phyloP scores from a whole-genome alignment of 441 rosid species.

The Biscutella laevigata region DNA sequence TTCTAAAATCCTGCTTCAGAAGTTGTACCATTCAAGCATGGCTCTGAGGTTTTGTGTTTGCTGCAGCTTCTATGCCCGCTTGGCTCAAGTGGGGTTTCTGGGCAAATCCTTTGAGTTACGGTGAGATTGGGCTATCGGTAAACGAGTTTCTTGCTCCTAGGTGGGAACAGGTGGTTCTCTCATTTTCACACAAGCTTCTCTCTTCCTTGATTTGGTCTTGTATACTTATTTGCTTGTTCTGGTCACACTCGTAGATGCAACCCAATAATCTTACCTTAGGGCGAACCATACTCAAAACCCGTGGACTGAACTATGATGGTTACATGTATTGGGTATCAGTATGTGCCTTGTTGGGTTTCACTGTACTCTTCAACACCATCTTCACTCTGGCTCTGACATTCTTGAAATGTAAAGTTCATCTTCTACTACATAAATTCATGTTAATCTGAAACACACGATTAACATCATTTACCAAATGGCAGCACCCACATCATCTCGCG shows the following conservation, averaged over 20 bases:
- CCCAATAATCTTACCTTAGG: constrained; percentile 37
- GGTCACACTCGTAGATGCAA: constrained; percentile 11
- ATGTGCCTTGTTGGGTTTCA: constrained; percentile 43
- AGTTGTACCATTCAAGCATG: constrained; percentile 1
- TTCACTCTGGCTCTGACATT: constrained; percentile 46
- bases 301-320: constrained; percentile 39
- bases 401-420: constrained; percentile 41
- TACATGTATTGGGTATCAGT: constrained; percentile 75
- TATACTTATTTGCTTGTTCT: neutral
- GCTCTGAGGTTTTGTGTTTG: neutral
- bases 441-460: neutral
- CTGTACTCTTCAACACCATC: constrained; percentile 39
- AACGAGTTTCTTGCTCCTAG: constrained; percentile 68
- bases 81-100: constrained; percentile 75
- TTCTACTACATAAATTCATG: neutral
- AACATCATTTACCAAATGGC: constrained; percentile 2
- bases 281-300: constrained; percentile 34
- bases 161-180: constrained; percentile 58
- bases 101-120: constrained; percentile 73
- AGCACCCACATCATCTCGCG: constrained; percentile 41
- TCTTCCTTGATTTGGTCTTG: neutral
- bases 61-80: constrained; percentile 43
- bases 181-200: constrained; percentile 6
- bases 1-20: neutral
- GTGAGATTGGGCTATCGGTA: constrained; percentile 51